phyloP scores from a whole-genome alignment of 1,139 yeast genomes.

The Sugiyamaella grinbergsii region DNA sequence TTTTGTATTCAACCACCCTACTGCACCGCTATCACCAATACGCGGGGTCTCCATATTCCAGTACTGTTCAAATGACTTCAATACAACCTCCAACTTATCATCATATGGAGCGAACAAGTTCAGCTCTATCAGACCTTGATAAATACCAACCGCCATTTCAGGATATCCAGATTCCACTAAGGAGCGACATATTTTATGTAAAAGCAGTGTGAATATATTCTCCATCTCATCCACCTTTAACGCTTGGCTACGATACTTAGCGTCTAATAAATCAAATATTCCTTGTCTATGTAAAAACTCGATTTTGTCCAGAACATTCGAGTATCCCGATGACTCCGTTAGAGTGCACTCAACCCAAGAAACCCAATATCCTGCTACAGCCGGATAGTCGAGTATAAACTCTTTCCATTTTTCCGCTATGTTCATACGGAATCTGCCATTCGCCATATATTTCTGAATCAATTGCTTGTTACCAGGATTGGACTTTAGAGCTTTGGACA shows the following conservation, averaged over 20 bases:
- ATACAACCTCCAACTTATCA: neutral
- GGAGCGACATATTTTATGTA: conserved; percentile 22
- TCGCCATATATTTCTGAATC: conserved; percentile 12
- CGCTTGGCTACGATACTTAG: neutral
- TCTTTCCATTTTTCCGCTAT: conserved; percentile 23
- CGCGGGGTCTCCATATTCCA: conserved; percentile 32
- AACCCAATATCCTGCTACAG: conserved; percentile 23
- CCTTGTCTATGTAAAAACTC: conserved; percentile 14
- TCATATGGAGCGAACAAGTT: conserved; percentile 25
- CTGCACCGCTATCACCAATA: conserved; percentile 30
- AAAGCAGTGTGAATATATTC: conserved; percentile 14
- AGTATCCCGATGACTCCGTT: neutral
- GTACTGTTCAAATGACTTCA: conserved; percentile 23
- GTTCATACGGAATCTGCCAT: conserved; percentile 6
- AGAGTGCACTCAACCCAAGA: conserved; percentile 19
- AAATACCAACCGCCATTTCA: conserved; percentile 28
- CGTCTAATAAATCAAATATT: conserved; percentile 18
- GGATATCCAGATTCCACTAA: conserved; percentile 30
- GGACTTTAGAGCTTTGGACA: conserved; percentile 21
- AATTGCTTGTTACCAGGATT: conserved; percentile 21
- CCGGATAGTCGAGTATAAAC: conserved; percentile 19
- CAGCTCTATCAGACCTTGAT: conserved; percentile 30
- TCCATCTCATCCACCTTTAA: conserved; percentile 11
- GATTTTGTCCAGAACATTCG: neutral
- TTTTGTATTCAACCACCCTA: conserved; percentile 24